Percentiles rank a stretch among this genome's conserved stretches.
These are phyloP conservation scores for Suhomyces panamericanus DNA, from an alignment of 1,139 yeast species.

Conservation along the genomic window DNA sequence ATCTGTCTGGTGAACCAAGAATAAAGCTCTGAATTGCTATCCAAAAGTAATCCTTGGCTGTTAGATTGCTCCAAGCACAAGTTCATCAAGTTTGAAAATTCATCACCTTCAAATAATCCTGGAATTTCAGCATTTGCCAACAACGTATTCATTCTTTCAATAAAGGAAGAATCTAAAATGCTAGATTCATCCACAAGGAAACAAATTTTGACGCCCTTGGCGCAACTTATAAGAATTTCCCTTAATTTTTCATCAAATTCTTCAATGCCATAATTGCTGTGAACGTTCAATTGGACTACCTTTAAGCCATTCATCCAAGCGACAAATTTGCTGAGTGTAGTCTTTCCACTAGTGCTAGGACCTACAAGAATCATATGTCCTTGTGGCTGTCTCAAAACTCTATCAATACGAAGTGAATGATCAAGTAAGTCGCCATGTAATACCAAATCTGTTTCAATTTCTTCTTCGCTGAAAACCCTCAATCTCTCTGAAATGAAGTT, in stretches of 20 bases:
- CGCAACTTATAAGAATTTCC: constrained; percentile 47
- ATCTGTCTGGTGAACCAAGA: constrained; percentile 73
- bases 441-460: constrained; percentile 59
- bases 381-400: constrained; percentile 81
- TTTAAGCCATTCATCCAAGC: constrained; percentile 88
- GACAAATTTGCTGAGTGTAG: constrained; percentile 75
- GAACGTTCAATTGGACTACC: constrained; percentile 59
- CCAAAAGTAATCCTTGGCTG: constrained; percentile 62
- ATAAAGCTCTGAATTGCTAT: constrained; percentile 70
- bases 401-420: constrained; percentile 74
- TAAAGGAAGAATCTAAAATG: constrained; percentile 71
- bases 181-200: constrained; percentile 81
- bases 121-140: constrained; percentile 93
- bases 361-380: constrained; percentile 94
- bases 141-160: constrained; percentile 89
- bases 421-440: constrained; percentile 73
- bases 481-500: constrained; percentile 65
- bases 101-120: constrained; percentile 83
- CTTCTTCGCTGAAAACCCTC: constrained; percentile 75
- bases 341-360: constrained; percentile 78
- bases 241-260: constrained; percentile 73
- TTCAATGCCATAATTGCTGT: constrained; percentile 51
- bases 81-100: constrained; percentile 52
- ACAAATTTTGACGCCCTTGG: constrained; percentile 63
- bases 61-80: constrained; percentile 61